Evolutionary conservation across 495 filamentous ascomycete genomes (phyloP).

Genomic region (Cladorrhinum samala): DNA sequence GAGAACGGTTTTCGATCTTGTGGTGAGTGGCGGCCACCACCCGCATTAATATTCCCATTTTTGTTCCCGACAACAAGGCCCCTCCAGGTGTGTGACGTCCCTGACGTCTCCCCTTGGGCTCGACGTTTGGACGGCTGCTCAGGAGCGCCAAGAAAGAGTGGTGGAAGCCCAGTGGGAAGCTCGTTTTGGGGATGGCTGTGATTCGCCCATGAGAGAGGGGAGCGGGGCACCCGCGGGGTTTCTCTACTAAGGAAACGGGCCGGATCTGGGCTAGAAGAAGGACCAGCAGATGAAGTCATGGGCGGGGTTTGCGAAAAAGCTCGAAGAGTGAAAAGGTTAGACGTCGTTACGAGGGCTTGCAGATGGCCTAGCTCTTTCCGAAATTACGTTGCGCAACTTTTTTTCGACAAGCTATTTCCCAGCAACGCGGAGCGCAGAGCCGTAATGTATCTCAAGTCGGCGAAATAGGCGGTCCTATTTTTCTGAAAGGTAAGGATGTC

Average conservation of each 20-base stretch:
- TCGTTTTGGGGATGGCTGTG: constrained; percentile 5
- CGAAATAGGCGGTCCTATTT: constrained; percentile 11
- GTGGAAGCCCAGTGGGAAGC: background rate
- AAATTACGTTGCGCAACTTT: background rate
- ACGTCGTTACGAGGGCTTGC: too few relatives aligned
- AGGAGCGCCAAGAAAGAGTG: constrained; percentile 1
- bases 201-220: constrained; percentile 7
- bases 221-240: constrained; percentile 14
- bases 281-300: constrained; percentile 21
- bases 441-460: constrained; percentile 4
- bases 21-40: too few relatives aligned
- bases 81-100: constrained; percentile 14
- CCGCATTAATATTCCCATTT: background rate
- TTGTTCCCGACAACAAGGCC: background rate
- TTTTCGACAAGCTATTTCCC: background rate
- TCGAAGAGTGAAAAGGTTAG: background rate
- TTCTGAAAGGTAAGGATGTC: background rate
- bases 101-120: constrained; percentile 10
- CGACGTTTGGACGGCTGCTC: constrained; percentile 26
- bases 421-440: constrained; percentile 4
- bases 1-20: too few relatives aligned
- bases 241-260: constrained; percentile 23
- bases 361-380: too few relatives aligned
- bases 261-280: constrained; percentile 19
- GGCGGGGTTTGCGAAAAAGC: background rate